Evolutionary conservation across 495 filamentous ascomycete species (phyloP), one percentile per base, ranked within the genome.

Genomic region (Pyronema domesticum): DNA sequence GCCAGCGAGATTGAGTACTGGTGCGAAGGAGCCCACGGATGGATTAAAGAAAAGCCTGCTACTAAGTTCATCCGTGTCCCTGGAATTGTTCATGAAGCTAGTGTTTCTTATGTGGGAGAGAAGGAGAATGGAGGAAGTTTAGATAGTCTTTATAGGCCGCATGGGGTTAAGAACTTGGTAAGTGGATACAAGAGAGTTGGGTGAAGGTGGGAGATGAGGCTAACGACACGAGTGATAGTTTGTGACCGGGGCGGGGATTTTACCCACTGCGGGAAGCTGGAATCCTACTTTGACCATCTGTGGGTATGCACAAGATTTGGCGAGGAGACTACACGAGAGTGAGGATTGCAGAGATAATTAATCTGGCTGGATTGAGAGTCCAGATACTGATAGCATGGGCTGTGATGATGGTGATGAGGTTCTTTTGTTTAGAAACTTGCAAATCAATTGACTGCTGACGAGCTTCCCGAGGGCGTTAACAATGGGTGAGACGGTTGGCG

Each of bases 161-260:
- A 56, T 51, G 54, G 46, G 2, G 46, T 47, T 5, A 56, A 55
- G 23, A 51, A 51, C n/a, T 18, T 51, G 34, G 46, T 51, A 51
- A 3, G 33, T 56, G 1, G 11, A 18, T 17, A 50, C 11, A 14
- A 6, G 15, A 42, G 3, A 7, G 39, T 42, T 13, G 11, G 39
- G 6, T 42, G 1, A 7, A 42, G 1, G 39, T 13, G 5, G 23
- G 23, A 30, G 1, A 17, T 17, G 11, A n/a, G 37, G 39, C 39
- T 42, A 42, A 42, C n/a, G 37, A n/a, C 5, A 30, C 23, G 5
- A 30, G 7, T 35, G 7, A 30, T 14, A 50, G 47, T 35, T 33
- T 7, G 18, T 50, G 18, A 14, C 47, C n/a, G 47, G 47, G 13
- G 23, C 18, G 3, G 18, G 13, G 10, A n/a, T 55, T 3, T 42